Evolutionary conservation across 208 protist genomes (phyloP), one percentile per base, ranked within the genome.

Genomic region (Lotmaria passim): DNA sequence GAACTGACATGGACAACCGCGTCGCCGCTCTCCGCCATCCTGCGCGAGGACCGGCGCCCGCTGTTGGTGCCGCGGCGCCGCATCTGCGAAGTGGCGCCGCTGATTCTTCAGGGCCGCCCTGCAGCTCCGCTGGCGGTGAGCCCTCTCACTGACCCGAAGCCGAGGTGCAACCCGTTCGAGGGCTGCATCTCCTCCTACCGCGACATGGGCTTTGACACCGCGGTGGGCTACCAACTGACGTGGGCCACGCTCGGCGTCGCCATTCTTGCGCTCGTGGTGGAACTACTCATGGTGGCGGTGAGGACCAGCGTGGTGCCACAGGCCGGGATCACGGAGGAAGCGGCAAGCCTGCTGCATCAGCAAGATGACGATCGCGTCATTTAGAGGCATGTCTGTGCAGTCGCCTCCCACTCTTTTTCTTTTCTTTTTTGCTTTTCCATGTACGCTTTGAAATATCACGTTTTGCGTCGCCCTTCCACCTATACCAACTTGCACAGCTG

Each of bases 251-350:
- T 75, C 3, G 24, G 7, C 0, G 12, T 64, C 4, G 52, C 33
- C 21, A 26, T 44, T 3, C 21, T 41, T 8, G 53, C 21, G 0
- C 11, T 69, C 24, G 26, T 75, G 28, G 44, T 41, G 10, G 69
- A 75, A 34, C 14, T 69, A 43, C 26, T 69, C 34, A 34, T 63
- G 48, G 39, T 75, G 41, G 43, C 46, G 10, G 38, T 69, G 7
- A 47, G 55, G 0, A 34, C 43, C 33, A 70, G 65, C 21, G 51
- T 31, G 2, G 15, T 62, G 19, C 19, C 52, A 39, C 38, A 71
- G 46, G 64, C 69, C 10, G 69, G 69, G 39, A 58, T 81, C 33
- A 65, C 74, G 7, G 81, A 62, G 53, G 78, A 87, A 30, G 82
- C 81, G 34, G 70, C 50, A 7, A 36, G 51, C 62, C 70, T 68